Evolutionary conservation across 2,329 filamentous ascomycete genomes (phyloP).

Genomic region (Pseudogymnoascus sp.): DNA sequence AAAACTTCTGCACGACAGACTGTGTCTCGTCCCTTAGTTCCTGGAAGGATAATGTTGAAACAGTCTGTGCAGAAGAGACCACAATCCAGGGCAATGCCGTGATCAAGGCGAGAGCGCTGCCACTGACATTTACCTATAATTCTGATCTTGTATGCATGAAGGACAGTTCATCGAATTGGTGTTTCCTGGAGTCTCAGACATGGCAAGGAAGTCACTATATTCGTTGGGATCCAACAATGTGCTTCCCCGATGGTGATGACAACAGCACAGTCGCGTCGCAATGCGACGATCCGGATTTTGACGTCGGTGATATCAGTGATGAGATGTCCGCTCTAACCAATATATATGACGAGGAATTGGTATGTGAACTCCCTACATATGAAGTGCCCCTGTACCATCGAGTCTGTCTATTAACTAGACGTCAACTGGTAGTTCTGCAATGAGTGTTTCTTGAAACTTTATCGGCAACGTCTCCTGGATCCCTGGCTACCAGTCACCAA

Average conservation of each 20-base stretch:
- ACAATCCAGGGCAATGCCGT: neutral
- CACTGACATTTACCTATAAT: constrained; percentile 12
- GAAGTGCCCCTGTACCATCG: too few relatives aligned
- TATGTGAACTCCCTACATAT: too few relatives aligned
- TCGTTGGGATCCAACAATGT: constrained; percentile 7
- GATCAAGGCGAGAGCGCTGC: neutral
- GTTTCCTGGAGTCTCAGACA: constrained; percentile 16
- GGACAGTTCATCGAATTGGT: constrained; percentile 14
- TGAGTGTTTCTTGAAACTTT: constrained; percentile 18
- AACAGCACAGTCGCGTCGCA: neutral
- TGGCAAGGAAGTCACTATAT: constrained; percentile 19
- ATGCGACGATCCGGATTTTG: neutral
- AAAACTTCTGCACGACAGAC: too few relatives aligned
- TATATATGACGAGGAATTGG: too few relatives aligned
- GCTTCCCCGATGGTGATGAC: too few relatives aligned
- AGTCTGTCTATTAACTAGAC: constrained; percentile 18
- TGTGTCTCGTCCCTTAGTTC: neutral
- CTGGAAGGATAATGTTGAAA: constrained; percentile 24
- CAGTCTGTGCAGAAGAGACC: constrained; percentile 4
- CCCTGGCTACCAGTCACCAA: constrained; percentile 16
- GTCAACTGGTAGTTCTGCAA: too few relatives aligned
- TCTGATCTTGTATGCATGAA: constrained; percentile 16
- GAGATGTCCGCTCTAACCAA: too few relatives aligned
- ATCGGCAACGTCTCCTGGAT: constrained; percentile 15
- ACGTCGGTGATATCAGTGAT: neutral